phyloP scores from a whole-genome alignment of 106 monocot species.

The Phalaenopsis aphrodite region DNA sequence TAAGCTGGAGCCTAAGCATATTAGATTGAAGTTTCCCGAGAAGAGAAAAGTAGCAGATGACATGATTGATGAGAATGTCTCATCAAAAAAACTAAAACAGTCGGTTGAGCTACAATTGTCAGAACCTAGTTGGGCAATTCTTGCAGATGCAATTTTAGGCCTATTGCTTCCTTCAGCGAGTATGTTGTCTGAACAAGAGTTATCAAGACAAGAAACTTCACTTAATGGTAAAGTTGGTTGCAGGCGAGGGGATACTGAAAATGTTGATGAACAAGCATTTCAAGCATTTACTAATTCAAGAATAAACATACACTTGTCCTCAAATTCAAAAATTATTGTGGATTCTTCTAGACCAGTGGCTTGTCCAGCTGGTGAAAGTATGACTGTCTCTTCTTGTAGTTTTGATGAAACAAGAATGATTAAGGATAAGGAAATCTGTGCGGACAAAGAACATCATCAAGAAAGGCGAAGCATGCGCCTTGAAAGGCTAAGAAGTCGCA shows the following conservation, averaged over 20 bases:
- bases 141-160: conserved; percentile 47
- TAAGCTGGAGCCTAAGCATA: conserved; percentile 80
- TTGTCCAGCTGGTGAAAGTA: conserved; percentile 15
- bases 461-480: conserved; percentile 91
- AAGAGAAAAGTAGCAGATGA: conserved; percentile 60
- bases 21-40: conserved; percentile 53
- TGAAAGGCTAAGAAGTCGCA: conserved; percentile 94
- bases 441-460: conserved; percentile 77
- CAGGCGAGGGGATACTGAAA: conserved; percentile 8
- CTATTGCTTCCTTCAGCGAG: conserved; percentile 21
- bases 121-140: conserved; percentile 55
- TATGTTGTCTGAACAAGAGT: conserved; percentile 8
- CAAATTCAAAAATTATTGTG: conserved; percentile 16
- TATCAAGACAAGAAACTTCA: conserved; percentile 9
- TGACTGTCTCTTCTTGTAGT: conserved; percentile 9
- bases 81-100: conserved; percentile 39
- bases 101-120: conserved; percentile 44
- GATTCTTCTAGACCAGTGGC: conserved; percentile 19
- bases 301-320: conserved; percentile 36
- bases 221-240: conserved; percentile 6
- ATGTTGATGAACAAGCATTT: conserved; percentile 5
- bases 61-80: conserved; percentile 13
- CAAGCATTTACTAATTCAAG: conserved; percentile 15
- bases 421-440: conserved; percentile 50
- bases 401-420: conserved; percentile 27